Conservation (phyloP, 345 rosid genomes). For the Eucalyptus victrix region DNA sequence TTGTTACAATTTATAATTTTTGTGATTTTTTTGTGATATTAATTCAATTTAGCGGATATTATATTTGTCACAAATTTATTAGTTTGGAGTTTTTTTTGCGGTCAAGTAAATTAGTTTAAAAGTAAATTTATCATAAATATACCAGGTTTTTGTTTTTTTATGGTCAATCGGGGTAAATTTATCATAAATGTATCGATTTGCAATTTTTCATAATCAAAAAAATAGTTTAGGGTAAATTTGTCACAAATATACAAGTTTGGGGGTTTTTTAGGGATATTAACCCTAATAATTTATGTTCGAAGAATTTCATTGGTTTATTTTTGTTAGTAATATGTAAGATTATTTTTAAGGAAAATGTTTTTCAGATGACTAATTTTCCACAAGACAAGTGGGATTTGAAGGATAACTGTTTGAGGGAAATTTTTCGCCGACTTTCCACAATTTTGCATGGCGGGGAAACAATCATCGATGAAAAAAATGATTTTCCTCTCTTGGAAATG, state of each 20-base stretch:
- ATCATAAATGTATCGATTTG: fast-evolving
- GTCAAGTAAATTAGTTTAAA: too few relatives aligned
- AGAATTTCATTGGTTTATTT: background rate
- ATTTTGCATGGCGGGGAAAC: background rate
- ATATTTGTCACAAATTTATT: too few relatives aligned
- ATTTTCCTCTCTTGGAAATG: background rate
- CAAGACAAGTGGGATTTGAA: background rate
- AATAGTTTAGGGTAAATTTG: too few relatives aligned
- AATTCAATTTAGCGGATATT: too few relatives aligned
- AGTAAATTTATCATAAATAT: too few relatives aligned
- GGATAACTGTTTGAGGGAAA: background rate
- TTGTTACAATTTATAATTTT: fast-evolving
- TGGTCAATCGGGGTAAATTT: fast-evolving
- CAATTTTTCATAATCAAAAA: too few relatives aligned
- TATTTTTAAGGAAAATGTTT: background rate
- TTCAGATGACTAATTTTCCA: background rate
- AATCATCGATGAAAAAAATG: background rate
- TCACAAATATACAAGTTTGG: fast-evolving
- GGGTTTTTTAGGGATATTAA: fast-evolving
- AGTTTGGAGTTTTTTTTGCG: too few relatives aligned
- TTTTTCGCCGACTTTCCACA: background rate
- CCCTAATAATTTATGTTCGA: too few relatives aligned
- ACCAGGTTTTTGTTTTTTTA: fast-evolving
- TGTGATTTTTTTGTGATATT: too few relatives aligned
- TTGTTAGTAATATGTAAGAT: background rate